Base-by-base conservation (phyloP, 345 rosid genomes). In the Camelina neglecta region DNA sequence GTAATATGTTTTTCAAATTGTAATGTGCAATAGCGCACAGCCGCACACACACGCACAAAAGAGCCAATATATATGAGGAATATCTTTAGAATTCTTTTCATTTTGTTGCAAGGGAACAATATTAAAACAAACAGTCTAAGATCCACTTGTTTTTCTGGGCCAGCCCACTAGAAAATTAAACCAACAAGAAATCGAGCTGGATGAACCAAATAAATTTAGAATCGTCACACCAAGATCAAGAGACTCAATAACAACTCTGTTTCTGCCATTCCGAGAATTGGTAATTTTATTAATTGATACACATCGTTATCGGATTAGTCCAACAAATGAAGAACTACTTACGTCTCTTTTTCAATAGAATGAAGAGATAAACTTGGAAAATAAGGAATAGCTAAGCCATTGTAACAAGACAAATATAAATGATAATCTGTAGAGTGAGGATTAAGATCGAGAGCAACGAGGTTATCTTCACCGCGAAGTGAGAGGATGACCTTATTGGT, bases 401-500 rank as follows among this genome's bases (percentile, higher is more conserved):
- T 15, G 5, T 51, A 41, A 39, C 62, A 7, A 26, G 54, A 26
- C 4, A 7, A 49, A 71, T 71, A 61, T 18, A 72, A n/a, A 60
- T 72, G 60, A 49, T 11, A 72, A 50, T 23, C 39, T 15, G 18
- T 0, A 2, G 68, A 71, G 8, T 48, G 10, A 5, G 18, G 60
- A 72, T 72, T 26, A 72, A 60, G 47, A 72, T 51, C 69, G 24
- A 61, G 29, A 16, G 29, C 42, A 7, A 72, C 69, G 1, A 72
- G 69, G 54, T 41, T 36, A 15, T 6, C 29, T n/a, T 23, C 3
- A 23, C 11, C 6, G 13, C 42, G 6, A 61, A 61, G 11, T 12
- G 69, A 38, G 42, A 61, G 44, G 53, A 50, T 39, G 31, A 72
- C 69, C 42, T 61, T 61, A 24, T 51, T 72, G 61, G 8, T 38